Base-by-base conservation (phyloP, 75 land plant genomes). In the Selaginella tamariscina region DNA sequence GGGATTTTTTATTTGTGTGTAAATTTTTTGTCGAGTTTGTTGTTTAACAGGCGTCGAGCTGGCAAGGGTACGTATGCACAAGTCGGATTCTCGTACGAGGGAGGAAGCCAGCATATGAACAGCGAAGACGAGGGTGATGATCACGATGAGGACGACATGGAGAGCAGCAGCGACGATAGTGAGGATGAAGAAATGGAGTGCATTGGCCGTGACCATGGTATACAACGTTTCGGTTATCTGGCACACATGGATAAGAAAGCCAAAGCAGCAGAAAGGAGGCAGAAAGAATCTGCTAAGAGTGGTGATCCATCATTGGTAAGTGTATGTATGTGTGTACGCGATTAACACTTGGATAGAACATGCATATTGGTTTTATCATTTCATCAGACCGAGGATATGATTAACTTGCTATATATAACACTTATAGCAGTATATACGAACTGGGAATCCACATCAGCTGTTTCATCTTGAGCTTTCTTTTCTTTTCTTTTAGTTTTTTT, bases 231-330 rank as follows among this genome's bases (percentile, higher is more conserved):
- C 75, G 88, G 84, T 59, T 95, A 91, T 82, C 83, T 95, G 68
- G 77, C 90, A 24, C 79, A 82, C 65, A 88, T 91, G 82, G 99
- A 95, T 65, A 84, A 86, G 54, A 95, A 85, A 71, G 85, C 91
- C 13, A 95, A 95, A 68, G 92, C 90, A 74, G 97, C 90, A 63
- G 99, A 85, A 65, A 83, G 75, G 64, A 79, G 82, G 44, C 97
- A 85, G 64, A 90, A 95, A 66, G 99, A 87, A 82, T 79, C 82
- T 13, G 83, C 82, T 29, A 89, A 86, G 70, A n/a, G n/a, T n/a
- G 99, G 99, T 13, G 99, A 95, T 84, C 96, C 99, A 56, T 69
- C 96, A 22, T 84, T 91, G 83, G 96, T 90, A 78, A 59, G 91
- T 18, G 27, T 49, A 9, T 5, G 5, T 39, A 39, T 15, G 49